A percentile compares a stretch with the other conserved stretches of the same genome.
Conservation (phyloP, 2,329 filamentous ascomycete species). For the Myriosclerotinia duriaeana region DNA sequence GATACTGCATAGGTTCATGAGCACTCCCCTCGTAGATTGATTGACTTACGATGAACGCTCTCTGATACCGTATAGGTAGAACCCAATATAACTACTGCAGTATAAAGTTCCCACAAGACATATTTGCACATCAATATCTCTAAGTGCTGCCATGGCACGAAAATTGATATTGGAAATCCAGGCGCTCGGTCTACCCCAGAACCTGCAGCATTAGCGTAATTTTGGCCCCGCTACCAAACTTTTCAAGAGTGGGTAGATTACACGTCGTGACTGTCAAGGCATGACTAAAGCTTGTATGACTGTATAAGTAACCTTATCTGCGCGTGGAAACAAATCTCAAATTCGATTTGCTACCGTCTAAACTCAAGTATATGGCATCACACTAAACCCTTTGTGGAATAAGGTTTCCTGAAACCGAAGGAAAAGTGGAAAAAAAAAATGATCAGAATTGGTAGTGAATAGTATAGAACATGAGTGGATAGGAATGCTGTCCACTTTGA, state of each 20-base stretch:
- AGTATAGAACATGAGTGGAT: too few species aligned
- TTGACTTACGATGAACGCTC: too few species aligned
- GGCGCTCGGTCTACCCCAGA: conserved; percentile 18
- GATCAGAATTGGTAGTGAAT: too few species aligned
- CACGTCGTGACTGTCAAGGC: not conserved
- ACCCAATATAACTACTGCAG: not conserved
- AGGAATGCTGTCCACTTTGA: too few species aligned
- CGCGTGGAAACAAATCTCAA: not conserved
- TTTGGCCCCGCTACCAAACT: not conserved
- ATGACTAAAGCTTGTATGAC: conserved; percentile 7
- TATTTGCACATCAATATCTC: not conserved
- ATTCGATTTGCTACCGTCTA: too few species aligned
- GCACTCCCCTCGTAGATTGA: not conserved
- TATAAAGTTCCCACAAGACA: not conserved
- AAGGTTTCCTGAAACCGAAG: too few species aligned
- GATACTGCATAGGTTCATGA: not conserved
- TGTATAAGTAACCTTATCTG: not conserved
- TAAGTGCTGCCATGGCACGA: not conserved
- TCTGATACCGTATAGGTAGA: not conserved
- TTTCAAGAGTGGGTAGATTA: not conserved
- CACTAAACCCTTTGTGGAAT: too few species aligned
- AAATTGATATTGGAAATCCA: not conserved
- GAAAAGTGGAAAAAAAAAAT: too few species aligned
- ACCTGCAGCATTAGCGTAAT: not conserved
- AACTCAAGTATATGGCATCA: too few species aligned